phyloP scores from a whole-genome alignment of 306 rosid genomes.

The Mimosa pudica region DNA sequence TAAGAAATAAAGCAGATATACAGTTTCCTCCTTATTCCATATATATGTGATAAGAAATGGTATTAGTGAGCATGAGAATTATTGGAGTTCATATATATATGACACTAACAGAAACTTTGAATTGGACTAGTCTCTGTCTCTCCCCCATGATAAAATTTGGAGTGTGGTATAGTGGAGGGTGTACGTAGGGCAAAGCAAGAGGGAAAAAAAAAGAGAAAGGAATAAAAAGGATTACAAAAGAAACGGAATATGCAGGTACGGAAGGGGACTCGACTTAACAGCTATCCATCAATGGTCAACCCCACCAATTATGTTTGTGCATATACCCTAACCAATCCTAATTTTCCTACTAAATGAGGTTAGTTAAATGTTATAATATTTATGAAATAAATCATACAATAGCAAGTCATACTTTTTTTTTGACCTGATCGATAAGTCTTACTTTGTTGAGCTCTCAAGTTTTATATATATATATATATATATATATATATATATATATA shows the following conservation, averaged over 20 bases:
- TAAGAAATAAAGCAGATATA: background rate
- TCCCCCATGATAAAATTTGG: background rate
- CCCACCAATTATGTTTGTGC: background rate
- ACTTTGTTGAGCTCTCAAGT: too few relatives aligned
- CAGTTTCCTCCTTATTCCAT: background rate
- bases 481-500: too few relatives aligned
- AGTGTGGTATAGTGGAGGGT: background rate
- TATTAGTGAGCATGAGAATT: background rate
- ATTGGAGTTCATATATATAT: too few relatives aligned
- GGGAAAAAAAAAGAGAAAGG: background rate
- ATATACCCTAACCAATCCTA: too few relatives aligned
- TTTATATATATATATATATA: too few relatives aligned
- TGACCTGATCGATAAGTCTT: too few relatives aligned
- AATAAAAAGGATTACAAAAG: background rate
- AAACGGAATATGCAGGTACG: conserved; percentile 38
- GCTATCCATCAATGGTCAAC: background rate
- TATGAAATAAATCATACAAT: too few relatives aligned
- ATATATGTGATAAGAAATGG: background rate
- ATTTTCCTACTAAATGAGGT: too few relatives aligned
- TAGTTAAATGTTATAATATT: background rate
- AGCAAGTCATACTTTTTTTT: too few relatives aligned
- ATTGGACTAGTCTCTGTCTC: background rate
- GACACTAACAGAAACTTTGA: background rate
- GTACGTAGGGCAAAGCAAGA: background rate
- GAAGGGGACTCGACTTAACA: conserved; percentile 51